Evolutionary conservation across 1,284 basidiomycete species (phyloP).

Genomic region (Trametes sp.): DNA sequence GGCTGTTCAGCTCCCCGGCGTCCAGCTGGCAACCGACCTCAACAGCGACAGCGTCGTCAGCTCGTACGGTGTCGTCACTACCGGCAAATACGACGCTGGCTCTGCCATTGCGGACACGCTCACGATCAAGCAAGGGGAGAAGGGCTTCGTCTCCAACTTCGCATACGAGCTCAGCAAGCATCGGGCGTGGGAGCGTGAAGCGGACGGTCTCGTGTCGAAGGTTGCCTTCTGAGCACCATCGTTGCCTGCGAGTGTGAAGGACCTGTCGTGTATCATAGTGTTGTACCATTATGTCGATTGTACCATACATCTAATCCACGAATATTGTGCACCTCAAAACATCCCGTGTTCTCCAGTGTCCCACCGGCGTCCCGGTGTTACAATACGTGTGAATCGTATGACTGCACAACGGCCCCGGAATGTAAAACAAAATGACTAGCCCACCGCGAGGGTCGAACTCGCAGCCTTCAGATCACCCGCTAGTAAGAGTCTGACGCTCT

Average conservation of each 20-base stretch:
- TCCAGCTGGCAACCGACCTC: conserved; percentile 47
- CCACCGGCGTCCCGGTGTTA: neutral
- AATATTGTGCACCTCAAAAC: too few species aligned
- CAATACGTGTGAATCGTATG: too few species aligned
- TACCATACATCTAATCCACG: neutral
- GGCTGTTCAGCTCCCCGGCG: conserved; percentile 54
- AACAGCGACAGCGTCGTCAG: conserved; percentile 50
- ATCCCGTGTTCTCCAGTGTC: neutral
- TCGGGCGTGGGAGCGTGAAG: conserved; percentile 66
- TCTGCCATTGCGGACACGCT: conserved; percentile 52
- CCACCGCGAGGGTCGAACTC: conserved; percentile 93
- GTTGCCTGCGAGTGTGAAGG: neutral
- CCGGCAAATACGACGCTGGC: conserved; percentile 53
- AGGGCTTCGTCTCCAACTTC: conserved; percentile 66
- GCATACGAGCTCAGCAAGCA: conserved; percentile 70
- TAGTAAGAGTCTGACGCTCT: conserved; percentile 79
- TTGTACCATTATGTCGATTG: neutral
- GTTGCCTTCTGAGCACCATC: conserved; percentile 58
- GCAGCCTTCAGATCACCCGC: conserved; percentile 77
- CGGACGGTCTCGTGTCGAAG: conserved; percentile 57
- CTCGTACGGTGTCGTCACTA: conserved; percentile 70
- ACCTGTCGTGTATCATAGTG: conserved; percentile 1
- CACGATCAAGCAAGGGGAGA: conserved; percentile 52
- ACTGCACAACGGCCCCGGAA: too few species aligned
- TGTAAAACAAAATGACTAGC: conserved; percentile 54